A percentile compares a stretch with the other conserved stretches of the same genome.
Evolutionary conservation across 2,329 filamentous ascomycete species (phyloP).

Genomic region (Lachnellula cervina): DNA sequence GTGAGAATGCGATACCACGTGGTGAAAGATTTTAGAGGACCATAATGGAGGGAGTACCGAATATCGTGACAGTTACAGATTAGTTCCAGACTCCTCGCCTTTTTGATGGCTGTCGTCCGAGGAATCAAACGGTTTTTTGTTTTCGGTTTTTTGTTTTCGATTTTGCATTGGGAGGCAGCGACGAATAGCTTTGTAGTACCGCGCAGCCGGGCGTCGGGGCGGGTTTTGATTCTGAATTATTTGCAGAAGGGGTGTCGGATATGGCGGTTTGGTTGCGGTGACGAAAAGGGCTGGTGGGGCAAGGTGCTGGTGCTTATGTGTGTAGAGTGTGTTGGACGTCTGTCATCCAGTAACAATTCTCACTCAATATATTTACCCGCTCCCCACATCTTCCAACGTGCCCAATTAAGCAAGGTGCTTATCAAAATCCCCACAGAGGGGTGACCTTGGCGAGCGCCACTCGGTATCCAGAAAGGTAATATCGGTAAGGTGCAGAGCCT

Average conservation of each 20-base stretch:
- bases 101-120: background rate
- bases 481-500: background rate
- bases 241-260: background rate
- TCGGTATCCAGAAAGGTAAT: background rate
- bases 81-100: background rate
- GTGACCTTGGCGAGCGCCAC: background rate
- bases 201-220: conserved; percentile 1
- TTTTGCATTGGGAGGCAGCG: conserved; percentile 3
- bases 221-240: conserved; percentile 2
- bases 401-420: background rate
- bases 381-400: background rate
- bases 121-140: background rate
- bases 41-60: background rate
- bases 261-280: conserved; percentile 1
- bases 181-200: background rate
- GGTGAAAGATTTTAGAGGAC: background rate
- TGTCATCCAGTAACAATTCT: conserved; percentile 10
- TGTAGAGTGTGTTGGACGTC: conserved; percentile 2
- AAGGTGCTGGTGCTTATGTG: conserved; percentile 3
- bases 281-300: conserved; percentile 1
- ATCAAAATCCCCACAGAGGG: background rate
- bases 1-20: background rate
- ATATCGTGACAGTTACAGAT: background rate
- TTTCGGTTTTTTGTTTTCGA: background rate
- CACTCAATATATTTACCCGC: conserved; percentile 1